Conservation (phyloP, 2,329 filamentous ascomycete species). For the Aspergillus amoenus region DNA sequence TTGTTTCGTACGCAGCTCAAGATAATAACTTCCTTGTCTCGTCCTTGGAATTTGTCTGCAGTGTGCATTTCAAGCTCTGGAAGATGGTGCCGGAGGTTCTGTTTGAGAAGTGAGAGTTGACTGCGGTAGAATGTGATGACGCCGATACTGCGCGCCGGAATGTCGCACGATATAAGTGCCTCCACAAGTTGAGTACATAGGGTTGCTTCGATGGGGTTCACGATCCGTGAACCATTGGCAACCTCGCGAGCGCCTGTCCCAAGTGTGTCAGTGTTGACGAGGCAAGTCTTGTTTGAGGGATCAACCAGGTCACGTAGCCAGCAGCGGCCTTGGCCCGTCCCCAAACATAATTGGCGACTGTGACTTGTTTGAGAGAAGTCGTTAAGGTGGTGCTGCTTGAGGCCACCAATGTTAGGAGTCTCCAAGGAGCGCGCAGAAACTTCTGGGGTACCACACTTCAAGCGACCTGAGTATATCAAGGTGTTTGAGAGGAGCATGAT, state of each 20-base stretch:
- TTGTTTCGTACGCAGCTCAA: constrained; percentile 88
- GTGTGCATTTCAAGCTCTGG: constrained; percentile 87
- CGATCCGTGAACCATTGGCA: constrained; percentile 74
- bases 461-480: constrained; percentile 84
- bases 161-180: constrained; percentile 71
- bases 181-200: constrained; percentile 79
- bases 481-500: constrained; percentile 93
- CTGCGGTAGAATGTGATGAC: constrained; percentile 97
- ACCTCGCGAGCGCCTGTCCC: constrained; percentile 63
- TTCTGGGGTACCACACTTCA: constrained; percentile 81
- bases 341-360: constrained; percentile 54
- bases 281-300: constrained; percentile 72
- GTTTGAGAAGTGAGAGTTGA: constrained; percentile 79
- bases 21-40: constrained; percentile 91
- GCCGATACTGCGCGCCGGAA: constrained; percentile 75
- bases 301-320: constrained; percentile 74
- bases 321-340: constrained; percentile 55
- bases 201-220: constrained; percentile 79
- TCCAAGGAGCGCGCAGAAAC: constrained; percentile 69
- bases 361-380: constrained; percentile 20
- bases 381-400: constrained; percentile 58
- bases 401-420: constrained; percentile 64
- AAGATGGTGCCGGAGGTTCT: constrained; percentile 61
- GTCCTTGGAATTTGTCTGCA: constrained; percentile 92
- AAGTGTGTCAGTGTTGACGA: constrained; percentile 84